Evolutionary conservation across 768 basidiomycete species (phyloP).

Genomic region (Termitomyces sp.): DNA sequence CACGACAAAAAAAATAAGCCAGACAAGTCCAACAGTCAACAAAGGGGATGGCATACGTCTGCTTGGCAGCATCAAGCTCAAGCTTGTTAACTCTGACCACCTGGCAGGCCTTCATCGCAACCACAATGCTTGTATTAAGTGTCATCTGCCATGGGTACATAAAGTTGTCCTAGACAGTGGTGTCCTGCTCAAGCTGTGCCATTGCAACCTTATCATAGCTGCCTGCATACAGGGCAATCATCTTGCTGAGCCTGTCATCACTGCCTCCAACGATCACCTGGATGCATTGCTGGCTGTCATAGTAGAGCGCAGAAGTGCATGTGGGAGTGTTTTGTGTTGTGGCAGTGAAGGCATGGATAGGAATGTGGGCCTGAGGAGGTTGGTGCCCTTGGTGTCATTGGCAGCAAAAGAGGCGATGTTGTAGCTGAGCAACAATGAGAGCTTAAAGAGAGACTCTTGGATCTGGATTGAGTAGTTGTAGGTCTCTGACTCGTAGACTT

Average conservation of each 20-base stretch:
- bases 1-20: neutral
- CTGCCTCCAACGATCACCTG: slow-evolving; percentile 33
- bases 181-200: slow-evolving; percentile 81
- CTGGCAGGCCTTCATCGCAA: slow-evolving; percentile 91
- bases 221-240: slow-evolving; percentile 71
- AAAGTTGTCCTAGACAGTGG: slow-evolving; percentile 62
- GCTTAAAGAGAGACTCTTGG: slow-evolving; percentile 74
- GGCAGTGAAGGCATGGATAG: slow-evolving; percentile 50
- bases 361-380: slow-evolving; percentile 66
- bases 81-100: slow-evolving; percentile 76
- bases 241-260: slow-evolving; percentile 72
- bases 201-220: slow-evolving; percentile 81
- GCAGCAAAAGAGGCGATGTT: slow-evolving; percentile 84
- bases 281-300: slow-evolving; percentile 51
- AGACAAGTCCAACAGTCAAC: no score
- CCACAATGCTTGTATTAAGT: slow-evolving; percentile 75
- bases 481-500: slow-evolving; percentile 83
- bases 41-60: slow-evolving; percentile 50
- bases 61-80: slow-evolving; percentile 90
- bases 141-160: slow-evolving; percentile 87
- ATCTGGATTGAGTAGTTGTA: slow-evolving; percentile 91
- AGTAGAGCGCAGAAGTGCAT: slow-evolving; percentile 88
- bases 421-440: slow-evolving; percentile 66
- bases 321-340: slow-evolving; percentile 95
- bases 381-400: slow-evolving; percentile 84